Conservation (phyloP, 805 yeast species). For the Candida tammaniensis region DNA sequence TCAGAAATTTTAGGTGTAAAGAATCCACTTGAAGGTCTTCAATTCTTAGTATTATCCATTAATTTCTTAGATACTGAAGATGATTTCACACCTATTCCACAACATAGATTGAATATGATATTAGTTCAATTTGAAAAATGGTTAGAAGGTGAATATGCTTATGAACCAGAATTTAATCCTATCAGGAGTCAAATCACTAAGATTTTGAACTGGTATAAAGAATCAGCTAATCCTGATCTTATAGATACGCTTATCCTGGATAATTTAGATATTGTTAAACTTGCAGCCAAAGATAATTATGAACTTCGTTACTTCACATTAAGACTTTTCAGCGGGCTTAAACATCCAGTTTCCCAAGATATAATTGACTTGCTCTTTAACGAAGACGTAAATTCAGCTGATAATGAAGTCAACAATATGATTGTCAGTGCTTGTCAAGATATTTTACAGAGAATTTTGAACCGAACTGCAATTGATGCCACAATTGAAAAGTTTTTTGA, state of each 20-base stretch:
- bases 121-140: conserved; percentile 51
- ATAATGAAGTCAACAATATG: conserved; percentile 35
- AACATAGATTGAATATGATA: conserved; percentile 64
- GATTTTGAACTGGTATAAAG: conserved; percentile 29
- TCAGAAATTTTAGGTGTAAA: conserved; percentile 63
- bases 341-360: conserved; percentile 19
- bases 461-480: conserved; percentile 4
- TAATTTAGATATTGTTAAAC: conserved; percentile 39
- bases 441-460: conserved; percentile 29
- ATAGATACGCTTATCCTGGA: conserved; percentile 29
- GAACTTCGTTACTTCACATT: conserved; percentile 49
- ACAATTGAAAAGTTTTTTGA: conserved; percentile 29
- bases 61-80: conserved; percentile 33
- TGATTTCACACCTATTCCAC: conserved; percentile 47
- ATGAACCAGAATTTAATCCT: conserved; percentile 50
- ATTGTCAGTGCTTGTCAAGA: conserved; percentile 33
- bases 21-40: conserved; percentile 36
- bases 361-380: conserved; percentile 6
- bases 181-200: conserved; percentile 51
- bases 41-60: conserved; percentile 47
- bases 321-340: conserved; percentile 11
- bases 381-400: conserved; percentile 18
- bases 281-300: conserved; percentile 30
- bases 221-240: conserved; percentile 1
- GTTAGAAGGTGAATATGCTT: conserved; percentile 62